These are phyloP conservation scores for Mycena chlorophos DNA, from an alignment of 768 basidiomycete species.

Conservation along the genomic window DNA sequence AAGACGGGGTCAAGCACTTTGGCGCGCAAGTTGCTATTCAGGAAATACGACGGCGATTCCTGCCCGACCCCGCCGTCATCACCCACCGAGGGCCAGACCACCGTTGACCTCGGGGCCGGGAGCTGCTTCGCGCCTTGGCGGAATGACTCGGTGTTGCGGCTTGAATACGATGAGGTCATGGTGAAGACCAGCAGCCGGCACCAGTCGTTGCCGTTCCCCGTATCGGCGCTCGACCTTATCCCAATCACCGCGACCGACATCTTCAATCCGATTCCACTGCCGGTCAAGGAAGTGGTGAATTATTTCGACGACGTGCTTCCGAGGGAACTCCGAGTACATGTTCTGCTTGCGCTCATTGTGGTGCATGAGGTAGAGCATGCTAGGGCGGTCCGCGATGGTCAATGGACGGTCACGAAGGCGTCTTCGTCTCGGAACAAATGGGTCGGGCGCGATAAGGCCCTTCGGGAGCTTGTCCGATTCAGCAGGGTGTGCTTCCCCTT, in stretches of 20 bases:
- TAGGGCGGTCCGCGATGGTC: constrained; percentile 41
- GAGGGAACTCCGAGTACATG: constrained; percentile 63
- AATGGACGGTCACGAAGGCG: constrained; percentile 65
- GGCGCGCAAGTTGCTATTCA: constrained; percentile 56
- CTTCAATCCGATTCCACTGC: constrained; percentile 51
- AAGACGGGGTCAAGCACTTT: constrained; percentile 53
- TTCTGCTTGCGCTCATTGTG: constrained; percentile 56
- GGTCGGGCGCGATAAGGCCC: constrained; percentile 73
- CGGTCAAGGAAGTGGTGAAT: constrained; percentile 48
- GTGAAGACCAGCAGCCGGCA: constrained; percentile 55
- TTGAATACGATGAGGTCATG: constrained; percentile 13
- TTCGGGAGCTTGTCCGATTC: constrained; percentile 76
- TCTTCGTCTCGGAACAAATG: constrained; percentile 63
- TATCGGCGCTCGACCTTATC: constrained; percentile 61
- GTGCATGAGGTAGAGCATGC: constrained; percentile 62
- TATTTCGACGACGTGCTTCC: constrained; percentile 74
- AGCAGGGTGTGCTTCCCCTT: constrained; percentile 58
- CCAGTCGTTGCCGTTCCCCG: constrained; percentile 59
- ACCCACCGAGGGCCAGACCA: constrained; percentile 15
- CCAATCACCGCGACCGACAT: constrained; percentile 50
- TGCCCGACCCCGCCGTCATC: constrained; percentile 20
- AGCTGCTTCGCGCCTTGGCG: constrained; percentile 48
- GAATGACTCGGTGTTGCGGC: constrained; percentile 27
- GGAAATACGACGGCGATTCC: constrained; percentile 33
- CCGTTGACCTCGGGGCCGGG: constrained; percentile 29